Percentiles rank a stretch among this genome's conserved stretches.
These are phyloP conservation scores for Coemansia sp. DNA, from an alignment of 192 early-diverging fungal species.

Conservation along the genomic window DNA sequence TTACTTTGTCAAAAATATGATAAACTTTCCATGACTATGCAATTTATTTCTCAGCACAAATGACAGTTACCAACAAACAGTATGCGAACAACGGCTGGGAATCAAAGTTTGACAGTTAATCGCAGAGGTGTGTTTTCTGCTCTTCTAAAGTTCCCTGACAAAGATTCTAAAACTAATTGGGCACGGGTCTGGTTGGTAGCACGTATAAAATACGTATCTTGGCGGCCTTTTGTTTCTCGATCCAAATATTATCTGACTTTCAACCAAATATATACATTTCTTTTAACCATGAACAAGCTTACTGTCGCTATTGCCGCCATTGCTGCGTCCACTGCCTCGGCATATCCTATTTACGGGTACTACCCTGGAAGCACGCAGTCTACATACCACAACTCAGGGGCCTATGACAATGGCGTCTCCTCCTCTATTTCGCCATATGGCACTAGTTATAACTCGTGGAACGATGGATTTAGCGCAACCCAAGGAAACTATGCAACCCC, in stretches of 20 bases:
- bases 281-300: background rate
- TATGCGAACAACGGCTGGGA: background rate
- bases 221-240: too few species aligned
- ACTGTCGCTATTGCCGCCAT: background rate
- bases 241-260: too few species aligned
- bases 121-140: too few species aligned
- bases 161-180: too few species aligned
- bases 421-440: slow-evolving; percentile 24
- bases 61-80: background rate
- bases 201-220: too few species aligned
- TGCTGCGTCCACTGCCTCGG: background rate
- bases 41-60: background rate
- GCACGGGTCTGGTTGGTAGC: too few species aligned
- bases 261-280: too few species aligned
- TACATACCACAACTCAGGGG: slow-evolving; percentile 33
- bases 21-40: background rate
- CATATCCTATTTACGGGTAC: slow-evolving; percentile 26
- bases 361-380: slow-evolving; percentile 25
- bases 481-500: slow-evolving; percentile 20
- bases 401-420: slow-evolving; percentile 25
- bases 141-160: too few species aligned
- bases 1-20: background rate
- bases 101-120: too few species aligned
- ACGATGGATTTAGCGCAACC: slow-evolving; percentile 22
- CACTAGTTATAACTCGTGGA: slow-evolving; percentile 28